Evolutionary conservation across 106 monocot genomes (phyloP).

Genomic region (Vanilla planifolia): DNA sequence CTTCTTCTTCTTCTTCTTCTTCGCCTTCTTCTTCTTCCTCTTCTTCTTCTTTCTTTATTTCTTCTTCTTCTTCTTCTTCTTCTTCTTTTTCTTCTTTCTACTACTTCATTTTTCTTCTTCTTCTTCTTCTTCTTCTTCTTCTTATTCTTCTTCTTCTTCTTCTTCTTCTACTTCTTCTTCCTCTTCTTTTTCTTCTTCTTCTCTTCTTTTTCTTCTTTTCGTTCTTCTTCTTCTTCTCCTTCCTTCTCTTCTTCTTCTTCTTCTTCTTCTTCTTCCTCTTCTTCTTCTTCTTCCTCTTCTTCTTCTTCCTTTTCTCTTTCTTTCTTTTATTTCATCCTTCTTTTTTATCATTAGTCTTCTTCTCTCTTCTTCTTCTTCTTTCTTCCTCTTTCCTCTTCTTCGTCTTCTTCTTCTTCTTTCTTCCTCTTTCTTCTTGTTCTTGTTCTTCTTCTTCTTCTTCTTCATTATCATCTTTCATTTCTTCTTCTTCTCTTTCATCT

Average conservation of each 20-base stretch:
- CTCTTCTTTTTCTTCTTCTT: background rate
- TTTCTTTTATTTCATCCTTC: background rate
- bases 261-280: background rate
- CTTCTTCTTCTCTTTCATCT: too few relatives aligned
- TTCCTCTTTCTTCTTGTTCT: background rate
- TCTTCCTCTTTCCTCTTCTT: background rate
- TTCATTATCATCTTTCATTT: too few relatives aligned
- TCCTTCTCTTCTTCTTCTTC: background rate
- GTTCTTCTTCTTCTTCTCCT: background rate
- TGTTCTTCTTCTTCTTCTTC: background rate
- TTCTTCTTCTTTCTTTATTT: too few relatives aligned
- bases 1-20: too few relatives aligned
- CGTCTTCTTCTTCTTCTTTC: too few relatives aligned
- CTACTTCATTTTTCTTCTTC: background rate
- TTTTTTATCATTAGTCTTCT: too few relatives aligned
- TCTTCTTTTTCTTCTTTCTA: background rate
- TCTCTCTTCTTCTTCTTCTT: background rate
- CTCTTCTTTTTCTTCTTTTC: too few relatives aligned
- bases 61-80: too few relatives aligned
- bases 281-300: background rate
- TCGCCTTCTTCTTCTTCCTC: too few relatives aligned
- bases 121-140: too few relatives aligned
- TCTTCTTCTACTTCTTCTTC: background rate
- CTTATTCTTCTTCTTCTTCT: too few relatives aligned
- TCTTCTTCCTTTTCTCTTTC: background rate